Conservation (phyloP, 495 filamentous ascomycete species). For the Articulospora tetracladia region DNA sequence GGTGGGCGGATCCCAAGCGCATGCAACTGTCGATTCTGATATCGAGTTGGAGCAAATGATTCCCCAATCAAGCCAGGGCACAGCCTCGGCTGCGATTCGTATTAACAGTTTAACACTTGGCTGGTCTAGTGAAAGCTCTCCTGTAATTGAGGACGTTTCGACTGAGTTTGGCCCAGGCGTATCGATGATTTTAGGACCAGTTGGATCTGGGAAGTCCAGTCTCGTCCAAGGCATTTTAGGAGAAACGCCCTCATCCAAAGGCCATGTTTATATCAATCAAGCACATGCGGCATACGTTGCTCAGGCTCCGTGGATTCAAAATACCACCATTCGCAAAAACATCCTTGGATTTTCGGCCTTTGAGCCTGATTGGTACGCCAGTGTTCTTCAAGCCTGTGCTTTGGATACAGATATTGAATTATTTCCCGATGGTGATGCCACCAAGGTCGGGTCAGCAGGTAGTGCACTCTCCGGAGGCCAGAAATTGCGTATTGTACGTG, state of each 20-base stretch:
- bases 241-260: slow-evolving; percentile 35
- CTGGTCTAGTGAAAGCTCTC: slow-evolving; percentile 3
- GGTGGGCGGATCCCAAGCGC: not conserved
- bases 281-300: slow-evolving; percentile 28
- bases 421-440: slow-evolving; percentile 50
- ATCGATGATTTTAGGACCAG: slow-evolving; percentile 16
- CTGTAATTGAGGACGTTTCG: slow-evolving; percentile 30
- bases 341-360: slow-evolving; percentile 24
- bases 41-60: slow-evolving; percentile 4
- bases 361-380: slow-evolving; percentile 32
- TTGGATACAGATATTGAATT: slow-evolving; percentile 29
- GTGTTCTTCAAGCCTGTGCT: slow-evolving; percentile 28
- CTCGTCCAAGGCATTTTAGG: slow-evolving; percentile 39
- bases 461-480: slow-evolving; percentile 56
- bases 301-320: slow-evolving; percentile 39
- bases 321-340: slow-evolving; percentile 26
- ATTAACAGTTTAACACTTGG: slow-evolving; percentile 17
- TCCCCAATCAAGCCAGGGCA: not conserved
- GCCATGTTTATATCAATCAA: slow-evolving; percentile 31
- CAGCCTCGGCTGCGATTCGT: not conserved
- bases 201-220: slow-evolving; percentile 20
- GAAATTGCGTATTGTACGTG: slow-evolving; percentile 47
- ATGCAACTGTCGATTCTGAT: slow-evolving; percentile 5
- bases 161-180: slow-evolving; percentile 45
- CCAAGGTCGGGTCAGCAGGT: slow-evolving; percentile 51